Evolutionary conservation across 1,284 basidiomycete species (phyloP).

Genomic region (Melampsora americana): DNA sequence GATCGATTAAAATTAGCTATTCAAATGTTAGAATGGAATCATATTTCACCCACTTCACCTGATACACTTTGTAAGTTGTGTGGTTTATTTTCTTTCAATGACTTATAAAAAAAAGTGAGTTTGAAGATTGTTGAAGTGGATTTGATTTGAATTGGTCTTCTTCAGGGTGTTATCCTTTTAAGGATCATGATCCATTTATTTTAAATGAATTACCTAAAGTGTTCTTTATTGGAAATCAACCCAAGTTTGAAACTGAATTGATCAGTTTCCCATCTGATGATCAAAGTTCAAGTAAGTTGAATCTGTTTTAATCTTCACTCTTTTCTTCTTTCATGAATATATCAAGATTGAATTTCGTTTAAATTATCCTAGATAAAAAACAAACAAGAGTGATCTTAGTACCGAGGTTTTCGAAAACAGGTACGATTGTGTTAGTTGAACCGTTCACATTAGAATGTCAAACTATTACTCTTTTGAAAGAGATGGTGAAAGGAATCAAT

Average conservation of each 20-base stretch:
- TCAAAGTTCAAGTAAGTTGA: conserved; percentile 46
- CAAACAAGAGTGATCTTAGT: conserved; percentile 71
- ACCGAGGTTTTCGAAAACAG: conserved; percentile 71
- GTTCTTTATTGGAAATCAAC: conserved; percentile 90
- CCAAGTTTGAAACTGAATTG: conserved; percentile 70
- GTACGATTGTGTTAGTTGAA: conserved; percentile 65
- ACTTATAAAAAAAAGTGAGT: background rate
- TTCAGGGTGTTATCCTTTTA: conserved; percentile 87
- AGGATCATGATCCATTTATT: conserved; percentile 82
- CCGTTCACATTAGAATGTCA: conserved; percentile 61
- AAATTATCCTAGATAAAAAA: conserved; percentile 12
- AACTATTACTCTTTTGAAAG: conserved; percentile 50
- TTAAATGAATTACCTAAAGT: conserved; percentile 78
- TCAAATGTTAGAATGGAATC: conserved; percentile 83
- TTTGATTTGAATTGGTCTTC: no score
- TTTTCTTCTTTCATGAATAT: conserved; percentile 44
- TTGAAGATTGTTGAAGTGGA: background rate
- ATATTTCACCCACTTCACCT: conserved; percentile 94
- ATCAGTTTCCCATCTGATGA: conserved; percentile 57
- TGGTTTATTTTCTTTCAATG: background rate
- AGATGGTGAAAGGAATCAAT: background rate
- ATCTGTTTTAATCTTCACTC: conserved; percentile 50
- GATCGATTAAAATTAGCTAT: conserved; percentile 70
- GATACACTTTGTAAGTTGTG: conserved; percentile 74
- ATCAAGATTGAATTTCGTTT: background rate